phyloP scores from a whole-genome alignment of 1,284 basidiomycete species.

The Peniophora sp. region DNA sequence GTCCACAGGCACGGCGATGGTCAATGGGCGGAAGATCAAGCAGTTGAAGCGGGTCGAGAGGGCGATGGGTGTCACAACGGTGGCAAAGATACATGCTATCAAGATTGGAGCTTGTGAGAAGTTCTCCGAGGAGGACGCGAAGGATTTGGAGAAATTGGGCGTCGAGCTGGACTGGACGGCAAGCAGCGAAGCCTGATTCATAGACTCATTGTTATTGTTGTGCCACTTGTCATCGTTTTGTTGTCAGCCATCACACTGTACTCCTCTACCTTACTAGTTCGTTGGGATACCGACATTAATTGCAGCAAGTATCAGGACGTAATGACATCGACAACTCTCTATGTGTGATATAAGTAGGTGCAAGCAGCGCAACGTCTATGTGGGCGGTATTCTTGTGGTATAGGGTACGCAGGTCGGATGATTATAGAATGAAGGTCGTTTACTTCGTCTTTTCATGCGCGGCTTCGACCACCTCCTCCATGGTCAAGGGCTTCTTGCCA shows the following conservation, averaged over 20 bases:
- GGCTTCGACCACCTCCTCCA: not conserved
- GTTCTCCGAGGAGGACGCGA: slow-evolving; percentile 23
- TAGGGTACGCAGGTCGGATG: too few relatives aligned
- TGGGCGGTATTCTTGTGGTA: too few relatives aligned
- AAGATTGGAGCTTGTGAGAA: slow-evolving; percentile 5
- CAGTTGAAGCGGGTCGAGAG: not conserved
- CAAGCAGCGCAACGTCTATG: too few relatives aligned
- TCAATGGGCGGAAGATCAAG: slow-evolving; percentile 6
- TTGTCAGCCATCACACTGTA: too few relatives aligned
- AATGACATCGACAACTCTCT: too few relatives aligned
- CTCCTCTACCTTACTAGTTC: too few relatives aligned
- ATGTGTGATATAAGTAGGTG: too few relatives aligned
- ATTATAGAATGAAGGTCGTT: not conserved
- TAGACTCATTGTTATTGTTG: too few relatives aligned
- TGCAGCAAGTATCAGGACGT: too few relatives aligned
- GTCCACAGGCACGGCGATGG: not conserved
- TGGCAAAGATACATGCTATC: slow-evolving; percentile 4
- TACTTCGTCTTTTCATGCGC: not conserved
- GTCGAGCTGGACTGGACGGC: slow-evolving; percentile 15
- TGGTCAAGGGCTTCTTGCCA: not conserved
- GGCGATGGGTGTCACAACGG: not conserved
- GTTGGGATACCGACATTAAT: too few relatives aligned
- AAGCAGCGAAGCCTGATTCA: not conserved
- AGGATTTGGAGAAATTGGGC: slow-evolving; percentile 27
- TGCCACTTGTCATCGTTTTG: too few relatives aligned